Evolutionary conservation across 306 rosid genomes (phyloP).

Genomic region (Quercus mongolica): DNA sequence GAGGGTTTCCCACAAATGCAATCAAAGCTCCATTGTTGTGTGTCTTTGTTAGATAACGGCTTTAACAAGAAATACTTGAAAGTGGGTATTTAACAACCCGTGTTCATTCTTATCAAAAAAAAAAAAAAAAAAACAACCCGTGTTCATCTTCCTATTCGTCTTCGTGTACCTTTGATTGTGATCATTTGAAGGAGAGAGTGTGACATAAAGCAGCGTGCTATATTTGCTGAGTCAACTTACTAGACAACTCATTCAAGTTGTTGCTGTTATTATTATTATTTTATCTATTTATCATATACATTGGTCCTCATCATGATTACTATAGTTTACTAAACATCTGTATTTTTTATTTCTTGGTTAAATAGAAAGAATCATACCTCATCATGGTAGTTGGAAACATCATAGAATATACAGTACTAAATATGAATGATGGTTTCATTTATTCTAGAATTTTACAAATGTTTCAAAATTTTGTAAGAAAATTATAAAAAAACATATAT

Average conservation of each 20-base stretch:
- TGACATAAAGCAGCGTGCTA: not conserved
- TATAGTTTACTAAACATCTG: not conserved
- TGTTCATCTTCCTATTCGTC: not conserved
- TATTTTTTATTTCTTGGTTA: not conserved
- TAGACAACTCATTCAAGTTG: not conserved
- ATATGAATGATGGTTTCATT: too few relatives aligned
- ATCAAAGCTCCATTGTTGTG: slow-evolving; percentile 12
- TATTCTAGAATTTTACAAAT: too few relatives aligned
- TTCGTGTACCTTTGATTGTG: not conserved
- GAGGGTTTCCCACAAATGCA: not conserved
- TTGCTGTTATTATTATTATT: not conserved
- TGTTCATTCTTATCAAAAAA: not conserved
- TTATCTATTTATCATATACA: not conserved
- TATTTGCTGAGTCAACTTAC: not conserved
- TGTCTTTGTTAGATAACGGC: slow-evolving; percentile 39
- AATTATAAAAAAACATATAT: too few relatives aligned
- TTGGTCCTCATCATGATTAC: not conserved
- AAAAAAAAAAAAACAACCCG: slow-evolving; percentile 13
- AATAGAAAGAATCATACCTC: too few relatives aligned
- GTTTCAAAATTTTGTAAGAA: too few relatives aligned
- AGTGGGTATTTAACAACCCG: slow-evolving; percentile 28
- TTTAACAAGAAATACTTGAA: slow-evolving; percentile 31
- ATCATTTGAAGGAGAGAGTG: not conserved
- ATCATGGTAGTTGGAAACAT: too few relatives aligned
- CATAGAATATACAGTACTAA: too few relatives aligned